Evolutionary conservation across 1,284 basidiomycete genomes (phyloP).

Genomic region (Malassezia caprae): DNA sequence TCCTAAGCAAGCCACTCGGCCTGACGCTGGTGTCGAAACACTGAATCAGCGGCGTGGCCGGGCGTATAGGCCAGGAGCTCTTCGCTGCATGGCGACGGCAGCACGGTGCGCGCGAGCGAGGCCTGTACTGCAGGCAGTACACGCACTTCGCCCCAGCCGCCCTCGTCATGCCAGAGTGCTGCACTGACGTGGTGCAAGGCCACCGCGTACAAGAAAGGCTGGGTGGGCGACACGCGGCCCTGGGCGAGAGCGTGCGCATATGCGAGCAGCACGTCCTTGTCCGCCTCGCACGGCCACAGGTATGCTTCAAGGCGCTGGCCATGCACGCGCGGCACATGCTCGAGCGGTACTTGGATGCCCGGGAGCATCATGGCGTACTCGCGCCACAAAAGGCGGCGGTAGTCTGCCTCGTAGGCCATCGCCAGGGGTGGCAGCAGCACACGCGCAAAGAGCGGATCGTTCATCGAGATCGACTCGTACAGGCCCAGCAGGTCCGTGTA

Average conservation of each 20-base stretch:
- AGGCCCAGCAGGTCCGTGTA: constrained; percentile 82
- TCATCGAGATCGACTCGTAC: constrained; percentile 82
- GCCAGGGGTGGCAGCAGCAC: constrained; percentile 68
- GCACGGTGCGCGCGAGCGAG: not conserved
- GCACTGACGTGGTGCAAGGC: constrained; percentile 65
- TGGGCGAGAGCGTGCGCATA: constrained; percentile 50
- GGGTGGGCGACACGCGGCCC: constrained; percentile 42
- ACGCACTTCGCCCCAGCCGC: not conserved
- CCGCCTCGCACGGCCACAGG: constrained; percentile 62
- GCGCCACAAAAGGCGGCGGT: constrained; percentile 71
- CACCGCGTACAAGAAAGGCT: constrained; percentile 58
- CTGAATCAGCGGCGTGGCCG: not conserved
- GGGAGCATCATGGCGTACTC: constrained; percentile 58
- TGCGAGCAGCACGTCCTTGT: constrained; percentile 58
- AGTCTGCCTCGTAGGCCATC: constrained; percentile 69
- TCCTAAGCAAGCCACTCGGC: not conserved
- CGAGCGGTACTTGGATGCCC: constrained; percentile 21
- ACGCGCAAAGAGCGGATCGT: constrained; percentile 64
- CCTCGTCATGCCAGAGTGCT: constrained; percentile 8
- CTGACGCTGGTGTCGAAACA: not conserved
- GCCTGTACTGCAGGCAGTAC: not conserved
- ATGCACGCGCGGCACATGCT: constrained; percentile 46
- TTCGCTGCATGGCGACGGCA: not conserved
- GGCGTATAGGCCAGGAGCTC: not conserved
- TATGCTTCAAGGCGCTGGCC: constrained; percentile 54